Evolutionary conservation across 352 stramenopile species (phyloP).

Genomic region (Phytophthora sp.): DNA sequence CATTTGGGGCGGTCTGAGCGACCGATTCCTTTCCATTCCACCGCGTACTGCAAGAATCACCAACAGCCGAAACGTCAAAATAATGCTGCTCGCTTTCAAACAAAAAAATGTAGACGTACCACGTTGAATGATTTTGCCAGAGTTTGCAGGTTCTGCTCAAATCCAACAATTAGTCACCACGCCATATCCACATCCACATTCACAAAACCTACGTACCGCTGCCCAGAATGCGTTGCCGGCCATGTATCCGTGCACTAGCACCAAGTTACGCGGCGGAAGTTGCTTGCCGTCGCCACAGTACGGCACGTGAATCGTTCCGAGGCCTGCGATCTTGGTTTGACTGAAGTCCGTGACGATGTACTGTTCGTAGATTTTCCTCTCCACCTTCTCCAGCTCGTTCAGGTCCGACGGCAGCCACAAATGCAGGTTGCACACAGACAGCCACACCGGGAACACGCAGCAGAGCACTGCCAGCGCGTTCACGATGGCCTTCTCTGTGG

Average conservation of each 20-base stretch:
- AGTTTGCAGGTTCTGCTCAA: conserved; percentile 66
- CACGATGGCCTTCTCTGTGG: conserved; percentile 40
- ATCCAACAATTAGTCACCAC: conserved; percentile 2
- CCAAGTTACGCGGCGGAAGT: conserved; percentile 58
- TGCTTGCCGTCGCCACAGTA: conserved; percentile 71
- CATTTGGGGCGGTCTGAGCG: conserved; percentile 71
- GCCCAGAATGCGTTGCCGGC: conserved; percentile 81
- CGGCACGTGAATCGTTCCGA: conserved; percentile 78
- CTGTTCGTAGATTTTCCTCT: conserved; percentile 74
- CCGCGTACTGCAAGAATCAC: conserved; percentile 58
- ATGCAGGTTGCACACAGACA: conserved; percentile 50
- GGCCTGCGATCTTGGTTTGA: conserved; percentile 57
- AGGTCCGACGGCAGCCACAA: conserved; percentile 69
- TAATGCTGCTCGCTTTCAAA: neutral
- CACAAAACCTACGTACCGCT: conserved; percentile 38
- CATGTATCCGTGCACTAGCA: conserved; percentile 83
- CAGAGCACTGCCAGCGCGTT: conserved; percentile 46
- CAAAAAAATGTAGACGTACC: conserved; percentile 39
- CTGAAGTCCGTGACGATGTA: conserved; percentile 66
- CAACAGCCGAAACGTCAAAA: neutral
- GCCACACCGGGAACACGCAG: conserved; percentile 55
- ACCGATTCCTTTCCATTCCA: conserved; percentile 85
- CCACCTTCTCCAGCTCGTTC: conserved; percentile 52
- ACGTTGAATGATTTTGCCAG: conserved; percentile 83
- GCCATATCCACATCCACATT: neutral